phyloP scores from a whole-genome alignment of 2,329 filamentous ascomycete genomes.

The Onygenales sp. region DNA sequence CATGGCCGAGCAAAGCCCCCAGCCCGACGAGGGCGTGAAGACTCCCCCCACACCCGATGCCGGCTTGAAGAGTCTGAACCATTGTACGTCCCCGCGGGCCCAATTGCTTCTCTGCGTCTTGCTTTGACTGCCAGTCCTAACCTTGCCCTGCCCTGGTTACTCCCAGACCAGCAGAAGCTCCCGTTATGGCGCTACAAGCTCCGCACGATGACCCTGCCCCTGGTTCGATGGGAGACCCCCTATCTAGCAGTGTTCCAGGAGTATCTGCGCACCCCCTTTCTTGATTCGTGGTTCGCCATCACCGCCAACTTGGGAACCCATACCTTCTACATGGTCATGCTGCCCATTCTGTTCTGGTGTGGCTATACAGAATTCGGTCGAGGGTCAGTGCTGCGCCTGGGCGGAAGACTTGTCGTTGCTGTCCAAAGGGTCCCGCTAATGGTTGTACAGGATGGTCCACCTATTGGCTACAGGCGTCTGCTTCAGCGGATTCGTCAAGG shows the following conservation, averaged over 20 bases:
- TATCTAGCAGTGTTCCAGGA: conserved; percentile 83
- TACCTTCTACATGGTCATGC: conserved; percentile 94
- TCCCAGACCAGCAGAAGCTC: conserved; percentile 67
- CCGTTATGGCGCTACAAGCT: conserved; percentile 81
- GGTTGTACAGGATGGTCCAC: conserved; percentile 44
- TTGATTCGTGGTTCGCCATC: conserved; percentile 95
- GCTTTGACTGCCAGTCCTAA: background rate
- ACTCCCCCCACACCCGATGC: conserved; percentile 40
- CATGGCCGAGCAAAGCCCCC: conserved; percentile 27
- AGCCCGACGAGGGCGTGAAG: conserved; percentile 6
- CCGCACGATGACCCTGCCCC: conserved; percentile 70
- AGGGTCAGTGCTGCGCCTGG: conserved; percentile 51
- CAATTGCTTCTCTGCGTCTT: conserved; percentile 1
- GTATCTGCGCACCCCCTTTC: conserved; percentile 65
- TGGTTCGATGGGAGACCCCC: conserved; percentile 90
- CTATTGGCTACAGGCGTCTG: conserved; percentile 72
- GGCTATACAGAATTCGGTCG: conserved; percentile 77
- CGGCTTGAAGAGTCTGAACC: conserved; percentile 69
- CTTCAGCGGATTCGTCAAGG: conserved; percentile 88
- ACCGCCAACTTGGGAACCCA: conserved; percentile 95
- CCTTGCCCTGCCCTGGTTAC: background rate
- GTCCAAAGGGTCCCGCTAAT: background rate
- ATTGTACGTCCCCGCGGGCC: conserved; percentile 43
- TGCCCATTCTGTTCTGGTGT: conserved; percentile 96
- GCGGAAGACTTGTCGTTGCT: background rate